Conservation (phyloP, 2,329 filamentous ascomycete species). For the Pezicula rhizophila region DNA sequence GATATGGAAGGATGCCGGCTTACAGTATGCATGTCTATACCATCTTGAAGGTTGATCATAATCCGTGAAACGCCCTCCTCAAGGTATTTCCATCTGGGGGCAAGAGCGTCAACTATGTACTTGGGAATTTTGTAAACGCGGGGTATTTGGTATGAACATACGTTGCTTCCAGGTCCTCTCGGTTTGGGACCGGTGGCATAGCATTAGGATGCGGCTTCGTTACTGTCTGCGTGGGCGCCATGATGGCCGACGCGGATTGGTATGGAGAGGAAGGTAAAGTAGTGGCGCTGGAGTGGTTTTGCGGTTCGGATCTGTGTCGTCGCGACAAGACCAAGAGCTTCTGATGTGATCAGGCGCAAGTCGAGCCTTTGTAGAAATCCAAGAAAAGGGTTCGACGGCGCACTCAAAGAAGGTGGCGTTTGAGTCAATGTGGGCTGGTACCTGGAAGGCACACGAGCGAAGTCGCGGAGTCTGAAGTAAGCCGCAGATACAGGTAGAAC, state of each 20-base stretch:
- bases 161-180: constrained; percentile 59
- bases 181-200: constrained; percentile 54
- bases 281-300: background rate
- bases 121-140: background rate
- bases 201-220: background rate
- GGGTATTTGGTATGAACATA: constrained; percentile 32
- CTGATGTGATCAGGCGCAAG: background rate
- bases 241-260: constrained; percentile 1
- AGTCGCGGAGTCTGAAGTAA: background rate
- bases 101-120: constrained; percentile 1
- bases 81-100: constrained; percentile 78
- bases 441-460: constrained; percentile 1
- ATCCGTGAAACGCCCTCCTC: constrained; percentile 85
- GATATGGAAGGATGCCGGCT: constrained; percentile 25
- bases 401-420: background rate
- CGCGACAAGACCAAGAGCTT: background rate
- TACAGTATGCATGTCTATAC: constrained; percentile 87
- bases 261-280: background rate
- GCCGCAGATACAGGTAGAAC: background rate
- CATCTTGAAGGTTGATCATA: constrained; percentile 86
- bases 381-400: background rate
- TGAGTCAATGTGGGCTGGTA: background rate
- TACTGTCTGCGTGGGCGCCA: constrained; percentile 6
- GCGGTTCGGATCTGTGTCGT: background rate
- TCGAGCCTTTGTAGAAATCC: background rate